Evolutionary conservation across 306 rosid species (phyloP).

Genomic region (Quercus rubra): DNA sequence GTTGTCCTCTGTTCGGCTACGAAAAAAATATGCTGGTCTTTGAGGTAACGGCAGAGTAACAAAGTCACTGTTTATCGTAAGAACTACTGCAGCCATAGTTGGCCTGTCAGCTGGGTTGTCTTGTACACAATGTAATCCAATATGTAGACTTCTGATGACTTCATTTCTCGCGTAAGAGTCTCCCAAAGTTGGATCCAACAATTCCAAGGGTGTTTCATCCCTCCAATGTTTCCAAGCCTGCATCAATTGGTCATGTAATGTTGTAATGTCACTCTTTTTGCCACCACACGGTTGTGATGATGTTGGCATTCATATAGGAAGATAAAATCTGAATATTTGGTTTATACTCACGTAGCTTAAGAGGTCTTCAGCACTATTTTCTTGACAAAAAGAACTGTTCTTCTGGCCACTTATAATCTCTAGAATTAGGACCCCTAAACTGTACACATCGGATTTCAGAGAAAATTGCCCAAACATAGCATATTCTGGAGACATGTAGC

Average conservation of each 20-base stretch:
- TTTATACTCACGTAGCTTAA: background rate
- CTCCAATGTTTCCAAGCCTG: slow-evolving; percentile 49
- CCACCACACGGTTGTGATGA: no score
- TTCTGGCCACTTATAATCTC: slow-evolving; percentile 39
- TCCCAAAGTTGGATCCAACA: slow-evolving; percentile 33
- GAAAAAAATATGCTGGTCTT: slow-evolving; percentile 27
- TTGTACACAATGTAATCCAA: slow-evolving; percentile 48
- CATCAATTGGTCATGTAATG: background rate
- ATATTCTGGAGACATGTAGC: slow-evolving; percentile 59
- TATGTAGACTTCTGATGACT: slow-evolving; percentile 44
- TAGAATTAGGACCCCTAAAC: slow-evolving; percentile 41
- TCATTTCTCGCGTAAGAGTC: slow-evolving; percentile 20
- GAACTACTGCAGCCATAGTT: slow-evolving; percentile 42
- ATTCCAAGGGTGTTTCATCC: slow-evolving; percentile 13
- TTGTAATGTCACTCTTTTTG: no score
- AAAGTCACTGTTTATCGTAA: slow-evolving; percentile 42
- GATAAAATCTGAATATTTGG: background rate
- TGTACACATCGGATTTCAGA: slow-evolving; percentile 38
- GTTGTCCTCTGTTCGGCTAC: slow-evolving; percentile 3
- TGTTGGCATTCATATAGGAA: background rate
- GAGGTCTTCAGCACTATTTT: no score
- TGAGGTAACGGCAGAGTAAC: slow-evolving; percentile 24
- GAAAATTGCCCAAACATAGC: slow-evolving; percentile 36
- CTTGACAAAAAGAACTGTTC: background rate
- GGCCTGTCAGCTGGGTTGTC: slow-evolving; percentile 46